A percentile compares a stretch with the other conserved stretches of the same genome.
phyloP scores from a whole-genome alignment of 2,329 filamentous ascomycete species.

The Pestalotiopsis sp. region DNA sequence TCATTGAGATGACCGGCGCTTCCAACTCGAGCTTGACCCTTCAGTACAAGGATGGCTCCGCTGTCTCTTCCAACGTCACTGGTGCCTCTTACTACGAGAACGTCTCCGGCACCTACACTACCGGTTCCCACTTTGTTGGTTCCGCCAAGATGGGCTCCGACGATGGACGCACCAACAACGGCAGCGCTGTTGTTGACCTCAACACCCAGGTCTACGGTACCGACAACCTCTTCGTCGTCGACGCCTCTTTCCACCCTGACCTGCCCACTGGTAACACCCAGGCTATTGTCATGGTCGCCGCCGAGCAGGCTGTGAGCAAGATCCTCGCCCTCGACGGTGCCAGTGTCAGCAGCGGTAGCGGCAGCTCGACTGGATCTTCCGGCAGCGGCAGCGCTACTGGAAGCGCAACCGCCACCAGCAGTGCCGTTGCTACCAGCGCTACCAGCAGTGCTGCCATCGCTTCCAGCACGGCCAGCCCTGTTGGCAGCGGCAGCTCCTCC shows the following conservation, averaged over 20 bases:
- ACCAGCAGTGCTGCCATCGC: too few species aligned
- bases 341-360: not conserved
- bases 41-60: slow-evolving; percentile 14
- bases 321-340: slow-evolving; percentile 27
- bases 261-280: slow-evolving; percentile 65
- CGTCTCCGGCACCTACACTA: slow-evolving; percentile 15
- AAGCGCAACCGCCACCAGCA: not conserved
- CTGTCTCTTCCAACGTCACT: slow-evolving; percentile 12
- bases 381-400: not conserved
- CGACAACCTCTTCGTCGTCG: slow-evolving; percentile 68
- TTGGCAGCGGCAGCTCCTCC: not conserved
- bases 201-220: slow-evolving; percentile 68
- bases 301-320: slow-evolving; percentile 32
- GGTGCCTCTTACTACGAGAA: slow-evolving; percentile 13
- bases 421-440: not conserved
- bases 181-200: slow-evolving; percentile 61
- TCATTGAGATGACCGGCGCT: slow-evolving; percentile 15
- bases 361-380: not conserved
- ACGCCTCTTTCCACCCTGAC: slow-evolving; percentile 69
- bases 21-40: slow-evolving; percentile 16
- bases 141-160: slow-evolving; percentile 30
- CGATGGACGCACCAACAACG: slow-evolving; percentile 49
- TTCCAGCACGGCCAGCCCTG: too few species aligned
- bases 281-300: slow-evolving; percentile 32
- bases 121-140: slow-evolving; percentile 17